Base-by-base conservation (phyloP, 2,329 filamentous ascomycete species). In the Kalmusia sp. region DNA sequence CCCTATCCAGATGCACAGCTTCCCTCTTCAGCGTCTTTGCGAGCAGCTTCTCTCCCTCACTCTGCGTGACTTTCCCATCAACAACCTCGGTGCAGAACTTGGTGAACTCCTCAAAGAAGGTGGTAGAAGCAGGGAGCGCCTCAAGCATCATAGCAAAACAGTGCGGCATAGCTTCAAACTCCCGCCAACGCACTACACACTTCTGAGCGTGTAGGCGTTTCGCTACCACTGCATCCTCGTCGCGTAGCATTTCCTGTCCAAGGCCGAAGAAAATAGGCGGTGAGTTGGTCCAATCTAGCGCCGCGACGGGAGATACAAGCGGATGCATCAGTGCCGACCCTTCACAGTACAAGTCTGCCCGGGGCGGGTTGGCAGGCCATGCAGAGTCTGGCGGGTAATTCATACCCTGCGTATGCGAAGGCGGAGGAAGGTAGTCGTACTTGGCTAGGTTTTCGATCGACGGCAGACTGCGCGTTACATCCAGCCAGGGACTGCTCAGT, bases 131-230 rank as follows among this genome's bases (percentile, higher is more conserved):
- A 3, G 58, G 43, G 2, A 72, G 49, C 1, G 59, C 51, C n/a
- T 77, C 76, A 3, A 81, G 54, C 50, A 81, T 54, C 73, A 79
- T 73, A 0, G 66, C 72, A 59, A 82, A 93, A 61, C 84, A 86
- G 73, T 93, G 90, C 49, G 91, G 89, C 90, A 93, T 93, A 3
- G 85, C 88, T 70, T 92, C 87, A 68, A 87, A 95, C 73, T 91
- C 84, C 68, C 90, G 85, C 64, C 87, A 89, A 3, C 84, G 79
- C 0, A 93, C 83, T 0, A 65, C 67, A 0, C 88, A 87, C 4
- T 84, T 85, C 39, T 89, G 83, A 6, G 64, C 58, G 14, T 78
- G 77, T 9, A 90, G 77, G 33, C 81, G 79, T 34, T 76, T 73
- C 0, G 87, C 88, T 2, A 91, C 67, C 47, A 84, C 84, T 58